Percentiles rank a stretch among this genome's conserved stretches.
Conservation (phyloP, 805 yeast genomes). For the Ogataea populi-albae region DNA sequence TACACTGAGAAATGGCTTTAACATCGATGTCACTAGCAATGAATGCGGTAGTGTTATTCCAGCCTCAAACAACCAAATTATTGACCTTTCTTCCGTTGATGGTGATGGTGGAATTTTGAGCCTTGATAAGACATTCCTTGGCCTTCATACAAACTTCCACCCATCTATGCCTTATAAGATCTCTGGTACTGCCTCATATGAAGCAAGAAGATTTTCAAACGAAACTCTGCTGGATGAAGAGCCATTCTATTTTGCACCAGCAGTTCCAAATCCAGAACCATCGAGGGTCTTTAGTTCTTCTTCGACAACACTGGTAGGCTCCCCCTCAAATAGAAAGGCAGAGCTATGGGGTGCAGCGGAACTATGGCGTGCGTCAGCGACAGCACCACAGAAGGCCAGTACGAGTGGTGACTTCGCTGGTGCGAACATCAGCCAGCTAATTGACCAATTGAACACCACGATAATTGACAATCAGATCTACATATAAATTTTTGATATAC, state of each 20-base stretch:
- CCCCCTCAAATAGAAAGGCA: conserved; percentile 1
- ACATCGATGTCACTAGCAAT: conserved; percentile 17
- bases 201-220: conserved; percentile 8
- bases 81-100: conserved; percentile 41
- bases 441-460: conserved; percentile 15
- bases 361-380: too few species aligned
- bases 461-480: conserved; percentile 19
- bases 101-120: conserved; percentile 39
- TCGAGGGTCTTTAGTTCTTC: conserved; percentile 15
- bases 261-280: background rate
- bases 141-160: conserved; percentile 40
- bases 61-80: conserved; percentile 51
- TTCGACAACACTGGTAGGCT: conserved; percentile 12
- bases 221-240: conserved; percentile 8
- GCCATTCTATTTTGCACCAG: background rate
- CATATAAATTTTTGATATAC: conserved; percentile 4
- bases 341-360: conserved; percentile 4
- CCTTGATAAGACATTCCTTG: conserved; percentile 54
- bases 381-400: background rate
- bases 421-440: conserved; percentile 11
- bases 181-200: too few species aligned
- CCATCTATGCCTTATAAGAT: background rate
- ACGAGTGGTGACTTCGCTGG: background rate
- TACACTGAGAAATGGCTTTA: conserved; percentile 45
- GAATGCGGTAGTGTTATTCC: conserved; percentile 63